Base-by-base conservation (phyloP, 2,329 filamentous ascomycete genomes). In the Alternaria sp. region DNA sequence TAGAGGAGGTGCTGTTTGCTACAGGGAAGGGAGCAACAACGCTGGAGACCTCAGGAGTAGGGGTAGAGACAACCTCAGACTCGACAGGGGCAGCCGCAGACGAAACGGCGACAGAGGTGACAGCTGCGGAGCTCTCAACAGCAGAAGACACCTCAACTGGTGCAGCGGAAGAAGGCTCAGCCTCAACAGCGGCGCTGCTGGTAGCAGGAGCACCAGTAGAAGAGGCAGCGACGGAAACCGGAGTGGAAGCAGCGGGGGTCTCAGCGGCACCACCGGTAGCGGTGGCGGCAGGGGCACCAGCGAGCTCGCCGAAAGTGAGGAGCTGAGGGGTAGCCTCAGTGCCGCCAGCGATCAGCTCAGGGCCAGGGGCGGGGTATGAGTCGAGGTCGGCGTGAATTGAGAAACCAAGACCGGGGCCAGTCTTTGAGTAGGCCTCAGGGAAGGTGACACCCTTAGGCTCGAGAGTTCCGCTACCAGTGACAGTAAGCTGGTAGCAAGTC, bases 401-500 rank as follows among this genome's bases (percentile, higher is more conserved):
- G 75, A 81, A 81, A 14, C 78, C 69, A 59, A 83, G 75, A 57
- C 81, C 81, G 5, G 76, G 70, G 59, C 81, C 80, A 41, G 68
- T 70, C 64, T 77, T 72, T 16, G 67, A 71, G 74, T 82, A 83
- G 16, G 75, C 75, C 49, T 77, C 78, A 39, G 82, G 80, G 72
- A 86, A 82, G 68, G 81, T 81, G 58, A 84, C 84, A 71, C 76
- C 77, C 32, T 75, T 71, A 22, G 78, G 78, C 32, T 77, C 75
- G 34, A 69, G 67, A 30, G 64, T 70, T 34, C 76, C 64, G 49
- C 74, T 74, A 16, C 72, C 74, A 34, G 74, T 78, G 42, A 82
- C 77, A 34, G 75, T 79, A 58, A 82, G 68, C 69, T 82, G 80
- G 56, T 80, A 76, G 73, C 80, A 83, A 51, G 78, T 79, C 63